These are phyloP conservation scores for Myriosclerotinia duriaeana DNA, from an alignment of 2,329 filamentous ascomycete species.

Conservation along the genomic window DNA sequence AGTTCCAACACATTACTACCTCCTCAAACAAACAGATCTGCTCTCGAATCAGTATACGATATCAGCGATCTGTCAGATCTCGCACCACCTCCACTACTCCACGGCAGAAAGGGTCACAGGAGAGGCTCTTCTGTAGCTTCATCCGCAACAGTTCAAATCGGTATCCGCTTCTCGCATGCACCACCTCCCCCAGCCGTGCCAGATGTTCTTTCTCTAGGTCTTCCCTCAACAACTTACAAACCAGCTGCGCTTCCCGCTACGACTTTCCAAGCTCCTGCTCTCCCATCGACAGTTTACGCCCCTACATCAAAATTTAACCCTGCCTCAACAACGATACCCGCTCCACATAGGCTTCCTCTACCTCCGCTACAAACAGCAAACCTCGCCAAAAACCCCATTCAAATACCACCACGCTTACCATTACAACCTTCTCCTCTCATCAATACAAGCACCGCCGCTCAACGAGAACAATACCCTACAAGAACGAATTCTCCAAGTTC, in stretches of 20 bases:
- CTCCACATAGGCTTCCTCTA: slow-evolving; percentile 15
- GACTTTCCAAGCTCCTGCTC: neutral
- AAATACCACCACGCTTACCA: slow-evolving; percentile 20
- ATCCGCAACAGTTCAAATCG: slow-evolving; percentile 69
- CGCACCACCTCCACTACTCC: slow-evolving; percentile 33
- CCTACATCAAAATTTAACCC: slow-evolving; percentile 3
- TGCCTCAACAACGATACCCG: neutral
- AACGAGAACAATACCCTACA: slow-evolving; percentile 23
- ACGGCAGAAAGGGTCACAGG: slow-evolving; percentile 37
- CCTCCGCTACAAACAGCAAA: slow-evolving; percentile 22
- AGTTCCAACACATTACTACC: slow-evolving; percentile 20
- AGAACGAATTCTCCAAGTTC: neutral
- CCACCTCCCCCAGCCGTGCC: slow-evolving; percentile 29
- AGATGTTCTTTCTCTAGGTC: slow-evolving; percentile 32
- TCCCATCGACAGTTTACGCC: slow-evolving; percentile 2
- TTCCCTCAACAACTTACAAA: slow-evolving; percentile 41
- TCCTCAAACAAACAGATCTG: slow-evolving; percentile 6
- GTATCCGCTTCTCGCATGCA: slow-evolving; percentile 62
- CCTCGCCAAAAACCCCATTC: slow-evolving; percentile 13
- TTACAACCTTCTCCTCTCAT: slow-evolving; percentile 21
- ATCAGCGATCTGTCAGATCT: slow-evolving; percentile 32
- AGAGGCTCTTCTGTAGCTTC: slow-evolving; percentile 63
- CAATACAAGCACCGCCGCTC: slow-evolving; percentile 15
- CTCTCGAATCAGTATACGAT: slow-evolving; percentile 36
- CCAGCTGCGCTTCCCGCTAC: slow-evolving; percentile 29